A percentile compares a stretch with the other conserved stretches of the same genome.
Conservation (phyloP, 257 asterid species). For the Plectranthus barbatus region DNA sequence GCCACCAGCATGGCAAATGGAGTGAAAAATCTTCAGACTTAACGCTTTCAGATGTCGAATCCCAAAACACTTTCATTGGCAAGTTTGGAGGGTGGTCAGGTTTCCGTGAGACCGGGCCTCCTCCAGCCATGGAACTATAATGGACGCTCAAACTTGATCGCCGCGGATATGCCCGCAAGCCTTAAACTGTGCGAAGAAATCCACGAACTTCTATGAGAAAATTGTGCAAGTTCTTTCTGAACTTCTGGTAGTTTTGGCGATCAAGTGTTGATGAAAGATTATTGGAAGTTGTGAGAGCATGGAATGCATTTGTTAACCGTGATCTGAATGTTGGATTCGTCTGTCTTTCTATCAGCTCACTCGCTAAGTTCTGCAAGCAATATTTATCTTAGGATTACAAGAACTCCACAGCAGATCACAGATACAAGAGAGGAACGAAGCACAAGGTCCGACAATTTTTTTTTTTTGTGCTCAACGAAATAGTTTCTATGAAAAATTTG, state of each 20-base stretch:
- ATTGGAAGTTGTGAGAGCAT: constrained; percentile 67
- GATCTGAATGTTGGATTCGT: constrained; percentile 42
- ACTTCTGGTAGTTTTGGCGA: constrained; percentile 75
- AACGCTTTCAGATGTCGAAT: not conserved
- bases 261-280: constrained; percentile 67
- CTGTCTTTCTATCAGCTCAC: constrained; percentile 71
- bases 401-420: not conserved
- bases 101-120: not conserved
- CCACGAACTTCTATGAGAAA: constrained; percentile 90
- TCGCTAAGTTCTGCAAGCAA: constrained; percentile 58
- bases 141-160: not conserved
- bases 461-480: not conserved
- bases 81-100: not conserved
- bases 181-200: constrained; percentile 68
- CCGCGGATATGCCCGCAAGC: constrained; percentile 19
- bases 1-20: not conserved
- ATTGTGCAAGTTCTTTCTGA: constrained; percentile 66
- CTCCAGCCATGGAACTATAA: not conserved
- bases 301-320: constrained; percentile 73
- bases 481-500: not conserved
- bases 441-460: not conserved
- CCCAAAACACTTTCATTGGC: not conserved
- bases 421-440: not conserved
- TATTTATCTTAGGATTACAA: not conserved
- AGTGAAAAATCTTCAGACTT: constrained; percentile 7